phyloP scores from a whole-genome alignment of 768 basidiomycete species.

The Mycena polygramma region DNA sequence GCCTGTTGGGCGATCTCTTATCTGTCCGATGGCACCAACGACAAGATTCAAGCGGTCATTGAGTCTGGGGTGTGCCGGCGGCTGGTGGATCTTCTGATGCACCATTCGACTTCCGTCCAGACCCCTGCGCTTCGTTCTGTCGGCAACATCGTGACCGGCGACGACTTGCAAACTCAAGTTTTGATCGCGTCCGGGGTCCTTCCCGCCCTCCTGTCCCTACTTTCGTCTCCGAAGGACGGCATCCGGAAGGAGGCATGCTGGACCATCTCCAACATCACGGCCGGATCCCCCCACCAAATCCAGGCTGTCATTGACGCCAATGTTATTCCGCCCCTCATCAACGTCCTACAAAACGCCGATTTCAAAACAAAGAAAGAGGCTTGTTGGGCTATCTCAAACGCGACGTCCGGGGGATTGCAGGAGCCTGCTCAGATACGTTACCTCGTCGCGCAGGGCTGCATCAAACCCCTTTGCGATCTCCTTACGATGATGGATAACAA shows the following conservation, averaged over 20 bases:
- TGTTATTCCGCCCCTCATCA: constrained; percentile 97
- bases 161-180: constrained; percentile 99
- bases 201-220: constrained; percentile 92
- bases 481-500: constrained; percentile 99
- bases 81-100: constrained; percentile 97
- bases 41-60: constrained; percentile 99
- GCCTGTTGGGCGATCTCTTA: constrained; percentile 99
- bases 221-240: constrained; percentile 97
- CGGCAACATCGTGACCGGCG: constrained; percentile 99
- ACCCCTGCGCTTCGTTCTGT: constrained; percentile 98
- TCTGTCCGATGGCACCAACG: constrained; percentile 97
- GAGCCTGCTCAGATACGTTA: constrained; percentile 98
- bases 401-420: constrained; percentile 97
- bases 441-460: constrained; percentile 98
- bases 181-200: constrained; percentile 98
- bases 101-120: constrained; percentile 94
- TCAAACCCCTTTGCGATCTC: constrained; percentile 97
- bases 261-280: constrained; percentile 99
- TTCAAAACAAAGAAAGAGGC: constrained; percentile 99
- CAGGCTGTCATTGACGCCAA: constrained; percentile 98
- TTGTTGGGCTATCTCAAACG: constrained; percentile 99
- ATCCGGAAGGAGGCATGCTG: constrained; percentile 99
- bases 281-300: constrained; percentile 96
- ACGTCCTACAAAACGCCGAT: constrained; percentile 96
- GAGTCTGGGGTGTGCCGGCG: constrained; percentile 98